These are phyloP conservation scores for Fusarium anguioides DNA, from an alignment of 2,329 filamentous ascomycete species.

Conservation along the genomic window DNA sequence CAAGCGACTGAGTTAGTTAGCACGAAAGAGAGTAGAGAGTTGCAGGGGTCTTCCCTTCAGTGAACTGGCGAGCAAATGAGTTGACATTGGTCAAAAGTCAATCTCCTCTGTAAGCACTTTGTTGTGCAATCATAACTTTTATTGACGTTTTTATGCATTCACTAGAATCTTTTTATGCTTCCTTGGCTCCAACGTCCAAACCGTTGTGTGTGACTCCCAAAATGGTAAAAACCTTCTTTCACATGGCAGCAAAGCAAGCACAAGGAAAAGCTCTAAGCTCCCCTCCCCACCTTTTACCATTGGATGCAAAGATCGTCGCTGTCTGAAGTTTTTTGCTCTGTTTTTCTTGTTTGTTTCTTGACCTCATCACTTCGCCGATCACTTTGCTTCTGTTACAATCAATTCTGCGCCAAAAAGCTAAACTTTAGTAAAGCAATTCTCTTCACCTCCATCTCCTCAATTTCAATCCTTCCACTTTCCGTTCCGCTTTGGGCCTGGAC, in stretches of 20 bases:
- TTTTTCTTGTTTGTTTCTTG: constrained; percentile 7
- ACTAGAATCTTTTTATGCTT: constrained; percentile 13
- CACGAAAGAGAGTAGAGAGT: background rate
- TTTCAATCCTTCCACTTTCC: constrained; percentile 18
- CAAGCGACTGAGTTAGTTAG: background rate
- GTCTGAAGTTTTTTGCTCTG: background rate
- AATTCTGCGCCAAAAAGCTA: background rate
- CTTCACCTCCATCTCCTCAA: constrained; percentile 4
- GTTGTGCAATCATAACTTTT: constrained; percentile 4
- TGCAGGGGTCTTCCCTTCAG: background rate
- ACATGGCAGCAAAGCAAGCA: constrained; percentile 12
- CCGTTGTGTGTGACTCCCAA: constrained; percentile 21
- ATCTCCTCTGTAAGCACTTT: background rate
- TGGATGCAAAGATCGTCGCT: constrained; percentile 35
- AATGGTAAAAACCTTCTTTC: constrained; percentile 20
- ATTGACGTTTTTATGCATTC: constrained; percentile 5
- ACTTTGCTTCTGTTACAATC: background rate
- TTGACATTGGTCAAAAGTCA: background rate
- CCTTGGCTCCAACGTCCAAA: constrained; percentile 22
- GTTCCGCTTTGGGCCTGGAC: constrained; percentile 21
- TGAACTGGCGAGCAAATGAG: background rate
- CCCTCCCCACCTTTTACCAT: constrained; percentile 29
- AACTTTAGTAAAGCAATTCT: background rate
- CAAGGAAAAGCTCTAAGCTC: constrained; percentile 9
- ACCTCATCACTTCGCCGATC: constrained; percentile 26